Base-by-base conservation (phyloP, 306 rosid species). In the Betula pendula region DNA sequence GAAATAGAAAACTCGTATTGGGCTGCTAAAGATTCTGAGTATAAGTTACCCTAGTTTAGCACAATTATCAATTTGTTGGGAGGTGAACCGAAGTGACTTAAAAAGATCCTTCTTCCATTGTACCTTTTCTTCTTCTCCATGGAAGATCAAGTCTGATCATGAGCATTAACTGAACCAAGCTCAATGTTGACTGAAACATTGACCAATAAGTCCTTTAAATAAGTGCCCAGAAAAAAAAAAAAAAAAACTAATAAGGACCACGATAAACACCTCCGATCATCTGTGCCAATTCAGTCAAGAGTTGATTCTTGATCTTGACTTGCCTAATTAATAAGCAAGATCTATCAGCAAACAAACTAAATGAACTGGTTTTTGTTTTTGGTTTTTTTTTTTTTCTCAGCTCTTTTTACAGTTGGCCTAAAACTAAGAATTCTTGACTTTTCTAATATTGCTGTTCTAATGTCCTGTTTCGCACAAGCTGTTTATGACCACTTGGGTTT, bases 321-420 rank as follows among this genome's bases (percentile, higher is more conserved):
- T 70, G 13, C 38, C 14, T 63, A 72, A 79, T 68, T 50, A 75
- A 80, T 53, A 48, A 66, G 65, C 73, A 68, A 48, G 74, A 45
- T 68, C 17, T 63, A 79, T 56, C 50, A 42, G 68, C 71, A 50
- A 70, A 70, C 80, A 68, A 40, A 84, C 81, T 88, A 78, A 88
- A 75, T 83, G 92, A 88, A 83, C 87, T 79, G 1, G 1, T 29
- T 29, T 29, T 29, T 29, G 1, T 29, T 29, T 29, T 29, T 29
- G 1, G 1, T 29, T 2, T 29, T 29, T 29, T 29, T 1, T 1
- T 29, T 29, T 29, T 29, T 29, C 2, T 2, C 1, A 38, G 5
- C 5, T 38, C 42, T 5, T 38, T 38, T 6, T 38, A 6, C 1
- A 5, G 42, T 6, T 4, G 42, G 5, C 42, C 8, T 4, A 0